phyloP scores from a whole-genome alignment of 1,139 yeast genomes.

The Candida sp. region DNA sequence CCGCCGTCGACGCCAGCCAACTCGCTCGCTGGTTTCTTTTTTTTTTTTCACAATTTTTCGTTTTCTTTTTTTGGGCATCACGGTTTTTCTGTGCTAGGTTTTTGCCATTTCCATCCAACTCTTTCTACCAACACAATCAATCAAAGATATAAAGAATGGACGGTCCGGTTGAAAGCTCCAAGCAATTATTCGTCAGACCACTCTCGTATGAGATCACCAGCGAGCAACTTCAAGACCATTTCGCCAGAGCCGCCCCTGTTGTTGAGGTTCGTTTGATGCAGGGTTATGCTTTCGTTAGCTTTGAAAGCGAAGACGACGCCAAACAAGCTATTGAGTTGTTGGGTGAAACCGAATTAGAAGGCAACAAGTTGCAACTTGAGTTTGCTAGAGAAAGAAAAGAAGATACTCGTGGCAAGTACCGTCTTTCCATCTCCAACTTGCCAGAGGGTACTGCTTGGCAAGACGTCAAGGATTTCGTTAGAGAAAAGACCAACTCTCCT shows the following conservation, averaged over 20 bases:
- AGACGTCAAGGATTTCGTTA: constrained; percentile 79
- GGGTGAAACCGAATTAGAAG: constrained; percentile 59
- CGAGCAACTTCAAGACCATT: constrained; percentile 71
- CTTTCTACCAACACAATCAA: constrained; percentile 3
- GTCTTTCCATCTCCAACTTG: constrained; percentile 69
- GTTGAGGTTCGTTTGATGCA: constrained; percentile 71
- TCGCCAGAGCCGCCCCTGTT: constrained; percentile 66
- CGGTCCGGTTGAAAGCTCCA: constrained; percentile 12
- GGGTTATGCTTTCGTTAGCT: constrained; percentile 80
- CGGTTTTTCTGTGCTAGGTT: not conserved
- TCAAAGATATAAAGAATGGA: constrained; percentile 7
- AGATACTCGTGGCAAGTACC: constrained; percentile 70
- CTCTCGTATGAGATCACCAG: constrained; percentile 43
- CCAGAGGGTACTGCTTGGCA: constrained; percentile 87
- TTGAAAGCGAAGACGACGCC: constrained; percentile 68
- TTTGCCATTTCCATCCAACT: not conserved
- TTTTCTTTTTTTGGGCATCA: not conserved
- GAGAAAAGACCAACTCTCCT: constrained; percentile 67
- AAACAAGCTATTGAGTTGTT: constrained; percentile 67
- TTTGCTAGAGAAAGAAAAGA: constrained; percentile 66
- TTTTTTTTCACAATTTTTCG: not conserved
- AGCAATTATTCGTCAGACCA: constrained; percentile 47
- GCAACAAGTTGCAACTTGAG: constrained; percentile 69
- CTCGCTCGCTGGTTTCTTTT: not conserved
- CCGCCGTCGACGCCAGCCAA: not conserved